Evolutionary conservation across 345 rosid genomes (phyloP), one percentile per base, ranked within the genome.

Genomic region (Hibiscus trionum): DNA sequence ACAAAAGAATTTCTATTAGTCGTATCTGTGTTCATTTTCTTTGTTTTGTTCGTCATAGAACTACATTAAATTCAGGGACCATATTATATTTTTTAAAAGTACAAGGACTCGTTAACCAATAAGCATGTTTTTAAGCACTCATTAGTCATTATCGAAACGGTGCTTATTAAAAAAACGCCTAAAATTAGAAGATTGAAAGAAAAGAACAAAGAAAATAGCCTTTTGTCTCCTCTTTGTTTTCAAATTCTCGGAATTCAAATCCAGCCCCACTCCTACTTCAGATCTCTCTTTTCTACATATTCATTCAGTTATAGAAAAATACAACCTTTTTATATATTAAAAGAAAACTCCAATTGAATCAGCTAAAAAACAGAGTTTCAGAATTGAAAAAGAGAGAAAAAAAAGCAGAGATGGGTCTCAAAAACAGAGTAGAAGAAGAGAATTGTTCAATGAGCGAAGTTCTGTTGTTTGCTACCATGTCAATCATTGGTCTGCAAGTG

Each of bases 401-500:
- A 1, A 39, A 19, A 65, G 65, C 33, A 53, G 66, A 64, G 65
- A 85, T 88, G 93, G 93, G 83, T 66, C 68, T 69, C 84, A 73
- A 80, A 62, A 81, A 78, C 80, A 80, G 77, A 78, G 72, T 74
- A 49, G 85, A 80, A 69, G 83, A 68, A 24, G 82, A 76, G 46
- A 67, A 21, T 70, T 59, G 26, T 64, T 73, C 77, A 16, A 47
- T 83, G 67, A 82, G 80, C 69, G 93, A 91, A 21, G 74, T 90
- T 73, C 67, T 88, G 79, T 78, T 93, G 78, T 77, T 83, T 69
- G 93, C 91, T 5, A 90, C 93, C 46, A 81, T 87, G 88, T 78
- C 86, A 77, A 81, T 94, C 64, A 80, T 91, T 80, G 98, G 90
- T 63, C 80, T 83, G 73, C 90, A 86, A 5, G 98, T 88, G 75